Evolutionary conservation across 2,329 filamentous ascomycete genomes (phyloP), one percentile per base, ranked within the genome.

Genomic region (Juglanconis sp.): DNA sequence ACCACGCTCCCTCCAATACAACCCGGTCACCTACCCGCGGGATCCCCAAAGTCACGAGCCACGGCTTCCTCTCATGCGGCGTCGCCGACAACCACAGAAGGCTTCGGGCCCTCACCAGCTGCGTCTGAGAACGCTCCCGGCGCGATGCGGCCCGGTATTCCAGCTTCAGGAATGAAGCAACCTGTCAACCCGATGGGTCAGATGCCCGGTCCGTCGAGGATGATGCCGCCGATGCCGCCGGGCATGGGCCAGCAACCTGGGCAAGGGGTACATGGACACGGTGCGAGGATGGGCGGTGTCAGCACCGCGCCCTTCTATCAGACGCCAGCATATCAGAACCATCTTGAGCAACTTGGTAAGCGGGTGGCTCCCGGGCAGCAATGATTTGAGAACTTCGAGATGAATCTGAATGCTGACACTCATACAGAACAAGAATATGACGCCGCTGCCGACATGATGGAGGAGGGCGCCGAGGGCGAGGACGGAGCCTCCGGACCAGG

Each of bases 321-420:
- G 53, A 89, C 91, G 60, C 89, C 91, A 17, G 78, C 79, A 2
- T 97, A 96, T 77, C 92, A 96, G 72, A 95, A 90, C 74, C 94
- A 97, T 74, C 93, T 96, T 76, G 91, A 96, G 76, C 92, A 96
- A 81, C 86, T 98, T 75, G 94, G 94, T 90, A 92, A 90, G 92
- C 81, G 83, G 71, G 75, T 83, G 36, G 7, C 5, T 32, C 10
- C 24, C 11, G 9, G 5, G n/a, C 32, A 15, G 8, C 10, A 17
- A 30, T 13, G 10, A 9, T 5, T 42, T 5, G 3, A 40, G 5
- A 24, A 1, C 36, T 40, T 34, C 17, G 9, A 32, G 10, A n/a
- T 7, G 11, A 8, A 4, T 42, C 5, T 7, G 24, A 36, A 30
- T 53, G 34, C 60, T 62, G 34, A 62, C 52, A 35, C 11, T 8